Percentiles rank a stretch among this genome's conserved stretches.
Conservation (phyloP, 768 basidiomycete species). For the Leccinum barrowsii region DNA sequence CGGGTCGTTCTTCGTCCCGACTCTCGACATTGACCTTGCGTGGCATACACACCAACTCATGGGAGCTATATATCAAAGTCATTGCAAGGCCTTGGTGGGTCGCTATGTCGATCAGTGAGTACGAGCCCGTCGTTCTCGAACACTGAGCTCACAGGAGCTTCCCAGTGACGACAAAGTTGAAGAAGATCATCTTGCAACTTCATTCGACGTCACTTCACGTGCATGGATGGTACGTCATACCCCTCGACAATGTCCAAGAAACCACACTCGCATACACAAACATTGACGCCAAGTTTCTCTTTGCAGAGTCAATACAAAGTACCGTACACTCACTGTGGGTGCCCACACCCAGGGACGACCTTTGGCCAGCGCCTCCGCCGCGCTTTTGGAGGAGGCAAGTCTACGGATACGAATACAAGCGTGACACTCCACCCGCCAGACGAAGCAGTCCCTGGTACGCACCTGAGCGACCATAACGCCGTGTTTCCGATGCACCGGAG, state of each 20-base stretch:
- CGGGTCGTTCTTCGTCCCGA: conserved; percentile 48
- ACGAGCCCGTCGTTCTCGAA: too few species aligned
- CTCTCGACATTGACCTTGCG: conserved; percentile 65
- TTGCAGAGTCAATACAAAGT: conserved; percentile 43
- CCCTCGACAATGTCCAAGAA: background rate
- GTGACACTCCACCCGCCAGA: conserved; percentile 30
- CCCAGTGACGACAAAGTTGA: conserved; percentile 51
- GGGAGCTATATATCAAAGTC: conserved; percentile 38
- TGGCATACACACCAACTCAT: conserved; percentile 72
- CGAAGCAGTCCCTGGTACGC: conserved; percentile 41
- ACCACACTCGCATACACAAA: background rate
- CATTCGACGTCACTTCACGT: conserved; percentile 49
- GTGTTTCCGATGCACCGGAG: conserved; percentile 34
- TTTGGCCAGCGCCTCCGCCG: conserved; percentile 43
- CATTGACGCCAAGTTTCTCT: background rate
- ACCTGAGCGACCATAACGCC: conserved; percentile 52
- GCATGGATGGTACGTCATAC: conserved; percentile 41
- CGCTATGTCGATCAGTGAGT: conserved; percentile 56
- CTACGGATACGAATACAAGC: conserved; percentile 6
- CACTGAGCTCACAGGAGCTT: too few species aligned
- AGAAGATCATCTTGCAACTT: conserved; percentile 39
- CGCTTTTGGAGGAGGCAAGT: conserved; percentile 1
- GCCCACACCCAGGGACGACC: conserved; percentile 43
- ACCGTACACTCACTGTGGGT: conserved; percentile 58
- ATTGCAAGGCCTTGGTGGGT: conserved; percentile 38